Evolutionary conservation across 1,284 basidiomycete genomes (phyloP), one percentile per base, ranked within the genome.

Genomic region (Cutaneotrichosporon spelunceum): DNA sequence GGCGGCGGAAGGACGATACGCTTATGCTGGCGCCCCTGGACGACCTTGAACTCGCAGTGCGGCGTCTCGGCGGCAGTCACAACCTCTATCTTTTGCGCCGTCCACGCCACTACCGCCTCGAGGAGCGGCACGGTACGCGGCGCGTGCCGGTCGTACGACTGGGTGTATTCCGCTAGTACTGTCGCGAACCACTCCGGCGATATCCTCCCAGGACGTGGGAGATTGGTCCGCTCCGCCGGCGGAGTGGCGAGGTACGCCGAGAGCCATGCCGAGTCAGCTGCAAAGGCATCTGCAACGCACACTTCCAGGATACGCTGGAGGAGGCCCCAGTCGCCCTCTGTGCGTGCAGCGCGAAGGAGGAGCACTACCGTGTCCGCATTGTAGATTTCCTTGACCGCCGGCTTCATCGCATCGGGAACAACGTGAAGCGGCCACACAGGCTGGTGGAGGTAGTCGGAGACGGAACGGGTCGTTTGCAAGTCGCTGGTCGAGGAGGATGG

Each of bases 121-220:
- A 60, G 50, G 8, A 53, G 26, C 2, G 10, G 26, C 2, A 34
- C 42, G n/a, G 53, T 45, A 7, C 56, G 62, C 11, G 3, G 24
- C 0, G 62, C 53, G n/a, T 59, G 45, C 26, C 48, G 23, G 7
- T 27, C 33, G 23, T 53, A 42, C 21, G 52, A 23, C 34, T 21
- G 3, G 11, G 36, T 24, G 45, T 60, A 48, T 26, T 44, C 36
- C 3, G 44, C 59, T 9, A 63, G 54, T 2, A 44, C 59, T 8
- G 29, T 26, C 5, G 53, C 59, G 59, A 63, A 63, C 65, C 65
- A 66, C 19, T 66, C 65, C 10, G 65, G 61, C 6, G 56, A 34
- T 11, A 63, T 39, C 7, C 65, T 48, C 2, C 29, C 36, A 0
- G 65, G 57, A 9, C 55, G 48, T 4, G 10, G 24, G 19, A 66